Percentiles rank a stretch among this genome's conserved stretches.
Evolutionary conservation across 2,329 filamentous ascomycete species (phyloP).

Genomic region (Colletotrichum lupini): DNA sequence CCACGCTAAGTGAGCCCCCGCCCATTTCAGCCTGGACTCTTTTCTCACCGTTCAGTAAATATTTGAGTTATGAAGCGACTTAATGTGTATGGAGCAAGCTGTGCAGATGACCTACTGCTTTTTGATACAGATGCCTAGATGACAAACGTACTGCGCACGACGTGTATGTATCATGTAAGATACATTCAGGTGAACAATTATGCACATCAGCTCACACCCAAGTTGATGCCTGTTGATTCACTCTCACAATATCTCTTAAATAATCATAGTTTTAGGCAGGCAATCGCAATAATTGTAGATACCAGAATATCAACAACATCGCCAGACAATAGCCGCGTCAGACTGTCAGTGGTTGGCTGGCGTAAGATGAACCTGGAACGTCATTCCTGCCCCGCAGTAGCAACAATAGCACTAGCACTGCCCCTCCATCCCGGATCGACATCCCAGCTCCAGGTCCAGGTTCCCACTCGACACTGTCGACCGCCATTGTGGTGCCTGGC

Average conservation of each 20-base stretch:
- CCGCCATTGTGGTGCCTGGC: conserved; percentile 34
- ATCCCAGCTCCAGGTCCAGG: conserved; percentile 22
- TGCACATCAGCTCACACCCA: background rate
- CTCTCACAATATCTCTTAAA: no score
- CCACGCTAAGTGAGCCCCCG: background rate
- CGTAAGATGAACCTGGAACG: conserved; percentile 5
- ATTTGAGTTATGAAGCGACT: no score
- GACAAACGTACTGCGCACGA: background rate
- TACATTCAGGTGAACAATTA: background rate
- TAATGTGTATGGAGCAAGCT: background rate
- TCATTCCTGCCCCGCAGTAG: conserved; percentile 35
- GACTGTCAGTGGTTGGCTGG: background rate
- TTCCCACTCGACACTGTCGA: conserved; percentile 27
- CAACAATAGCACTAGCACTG: conserved; percentile 16
- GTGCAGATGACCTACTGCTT: background rate
- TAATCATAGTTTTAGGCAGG: background rate
- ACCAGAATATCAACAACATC: background rate
- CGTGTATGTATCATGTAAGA: background rate
- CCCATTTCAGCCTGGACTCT: background rate
- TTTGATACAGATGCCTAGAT: background rate
- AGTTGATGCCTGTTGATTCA: background rate
- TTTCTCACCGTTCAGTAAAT: background rate
- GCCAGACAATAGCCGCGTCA: background rate
- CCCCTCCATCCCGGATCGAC: conserved; percentile 30
- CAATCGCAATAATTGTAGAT: background rate